A percentile compares a stretch with the other conserved stretches of the same genome.
phyloP scores from a whole-genome alignment of 768 basidiomycete species.

The Jaapia argillacea region DNA sequence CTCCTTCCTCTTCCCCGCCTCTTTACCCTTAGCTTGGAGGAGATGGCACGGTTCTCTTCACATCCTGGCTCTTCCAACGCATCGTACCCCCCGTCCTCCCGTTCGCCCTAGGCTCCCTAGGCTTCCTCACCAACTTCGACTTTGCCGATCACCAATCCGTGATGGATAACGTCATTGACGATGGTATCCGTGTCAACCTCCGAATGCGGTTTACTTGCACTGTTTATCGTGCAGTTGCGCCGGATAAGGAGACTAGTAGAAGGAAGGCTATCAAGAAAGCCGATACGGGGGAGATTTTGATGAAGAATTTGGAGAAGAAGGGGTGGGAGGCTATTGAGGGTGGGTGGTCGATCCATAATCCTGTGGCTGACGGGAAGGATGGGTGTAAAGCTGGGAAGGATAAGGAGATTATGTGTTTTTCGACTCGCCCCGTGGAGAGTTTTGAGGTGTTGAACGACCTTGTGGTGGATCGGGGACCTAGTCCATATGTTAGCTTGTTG shows the following conservation, averaged over 20 bases:
- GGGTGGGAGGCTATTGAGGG: constrained; percentile 97
- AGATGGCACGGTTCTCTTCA: constrained; percentile 96
- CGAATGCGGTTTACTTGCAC: constrained; percentile 99
- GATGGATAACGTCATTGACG: constrained; percentile 82
- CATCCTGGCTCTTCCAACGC: constrained; percentile 97
- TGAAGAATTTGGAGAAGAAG: constrained; percentile 81
- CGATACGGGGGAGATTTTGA: constrained; percentile 93
- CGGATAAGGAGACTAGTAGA: constrained; percentile 49
- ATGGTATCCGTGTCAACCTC: constrained; percentile 92
- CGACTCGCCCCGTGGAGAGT: constrained; percentile 88
- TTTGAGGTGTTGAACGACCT: constrained; percentile 96
- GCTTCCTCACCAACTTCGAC: constrained; percentile 96
- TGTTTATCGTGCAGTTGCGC: constrained; percentile 84
- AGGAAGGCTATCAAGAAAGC: constrained; percentile 86
- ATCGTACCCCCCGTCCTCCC: constrained; percentile 98
- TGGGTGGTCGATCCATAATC: constrained; percentile 39
- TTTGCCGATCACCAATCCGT: constrained; percentile 78
- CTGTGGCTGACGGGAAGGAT: constrained; percentile 30
- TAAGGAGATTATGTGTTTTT: constrained; percentile 97
- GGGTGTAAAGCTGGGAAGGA: constrained; percentile 55
- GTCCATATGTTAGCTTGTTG: constrained; percentile 91
- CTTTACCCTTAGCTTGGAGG: constrained; percentile 69
- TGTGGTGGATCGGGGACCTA: constrained; percentile 96
- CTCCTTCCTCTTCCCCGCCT: background rate
- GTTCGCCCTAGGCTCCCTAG: constrained; percentile 93